Base-by-base conservation (phyloP, 768 basidiomycete genomes). In the Mycena crocata region DNA sequence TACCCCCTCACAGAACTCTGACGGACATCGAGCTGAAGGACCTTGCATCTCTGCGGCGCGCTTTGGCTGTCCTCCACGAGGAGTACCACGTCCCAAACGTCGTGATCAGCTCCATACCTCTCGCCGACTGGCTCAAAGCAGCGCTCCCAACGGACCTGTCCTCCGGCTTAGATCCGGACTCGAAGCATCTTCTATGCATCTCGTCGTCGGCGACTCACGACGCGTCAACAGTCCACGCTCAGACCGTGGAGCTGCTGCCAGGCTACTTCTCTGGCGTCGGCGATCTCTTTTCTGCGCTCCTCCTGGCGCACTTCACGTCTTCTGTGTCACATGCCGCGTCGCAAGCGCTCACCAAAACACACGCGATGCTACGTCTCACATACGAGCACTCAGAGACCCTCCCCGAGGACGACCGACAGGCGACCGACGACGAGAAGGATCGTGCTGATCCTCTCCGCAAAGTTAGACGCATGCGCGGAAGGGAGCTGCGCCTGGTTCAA, bases 261-360 rank as follows among this genome's bases (percentile, higher is more conserved):
- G 96, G 96, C 14, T 98, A 98, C 81, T 99, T 96, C 77, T 93
- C 94, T 23, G 98, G 98, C 28, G 96, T 98, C 14, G 98, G 98
- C 21, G 98, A 99, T 77, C 89, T 98, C 61, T 98, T 99, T 82
- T 95, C 95, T 8, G 93, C 97, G 1, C 88, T 98, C 60, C 88
- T 96, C 30, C 84, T 97, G 5, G 96, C 89, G 0, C 92, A 96
- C 73, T 98, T 89, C 77, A 45, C 68, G 7, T 45, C 61, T 28
- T 15, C 52, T 31, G 81, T 93, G 26, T 84, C 91, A 0, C 76
- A 71, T 44, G 94, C 94, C 1, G 85, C 85, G 1, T 87, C 92
- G 9, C 83, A 86, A 34, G 90, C 94, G 0, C 82, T 95, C 45
- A 86, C 86, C 7, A 93, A 89, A 71, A 94, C 93, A 2, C 90